These are phyloP conservation scores for Apostasia ramifera DNA, from an alignment of 106 monocot species.

Conservation along the genomic window DNA sequence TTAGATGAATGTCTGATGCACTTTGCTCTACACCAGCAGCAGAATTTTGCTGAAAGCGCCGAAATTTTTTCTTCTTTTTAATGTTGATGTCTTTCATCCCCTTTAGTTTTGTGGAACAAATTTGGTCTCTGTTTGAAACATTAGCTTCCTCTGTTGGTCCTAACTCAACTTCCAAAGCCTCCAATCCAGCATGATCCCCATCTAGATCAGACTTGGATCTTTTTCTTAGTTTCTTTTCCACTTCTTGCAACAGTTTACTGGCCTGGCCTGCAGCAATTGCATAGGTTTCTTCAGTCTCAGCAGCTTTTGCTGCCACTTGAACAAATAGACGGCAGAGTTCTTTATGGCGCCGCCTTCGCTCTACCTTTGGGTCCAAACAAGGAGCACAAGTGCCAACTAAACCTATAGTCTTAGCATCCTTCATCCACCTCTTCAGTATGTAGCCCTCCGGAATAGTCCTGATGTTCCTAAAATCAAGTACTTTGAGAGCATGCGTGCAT, in stretches of 20 bases:
- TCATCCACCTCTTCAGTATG: constrained; percentile 9
- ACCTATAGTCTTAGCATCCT: constrained; percentile 3
- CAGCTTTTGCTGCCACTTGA: constrained; percentile 9
- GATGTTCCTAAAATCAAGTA: constrained; percentile 7
- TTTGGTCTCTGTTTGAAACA: constrained; percentile 4
- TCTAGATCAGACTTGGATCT: constrained; percentile 2
- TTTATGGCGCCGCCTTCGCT: constrained; percentile 3
- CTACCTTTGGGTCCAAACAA: constrained; percentile 10
- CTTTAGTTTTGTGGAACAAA: neutral
- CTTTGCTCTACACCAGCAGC: neutral
- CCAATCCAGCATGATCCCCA: neutral
- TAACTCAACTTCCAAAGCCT: constrained; percentile 4
- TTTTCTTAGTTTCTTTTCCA: constrained; percentile 7
- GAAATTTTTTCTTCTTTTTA: constrained; percentile 10
- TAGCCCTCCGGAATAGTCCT: constrained; percentile 7
- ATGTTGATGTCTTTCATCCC: neutral
- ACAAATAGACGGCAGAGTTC: constrained; percentile 7
- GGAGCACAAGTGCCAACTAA: neutral
- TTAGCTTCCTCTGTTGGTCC: constrained; percentile 2
- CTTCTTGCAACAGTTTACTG: constrained; percentile 4
- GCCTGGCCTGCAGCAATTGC: constrained; percentile 8
- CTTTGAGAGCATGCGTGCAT: constrained; percentile 15
- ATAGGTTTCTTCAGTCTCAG: constrained; percentile 15
- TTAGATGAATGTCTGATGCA: neutral
- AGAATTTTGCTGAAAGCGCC: neutral